Percentiles rank a stretch among this genome's conserved stretches.
phyloP scores from a whole-genome alignment of 192 early-diverging fungal genomes.

The Geranomyces variabilis region DNA sequence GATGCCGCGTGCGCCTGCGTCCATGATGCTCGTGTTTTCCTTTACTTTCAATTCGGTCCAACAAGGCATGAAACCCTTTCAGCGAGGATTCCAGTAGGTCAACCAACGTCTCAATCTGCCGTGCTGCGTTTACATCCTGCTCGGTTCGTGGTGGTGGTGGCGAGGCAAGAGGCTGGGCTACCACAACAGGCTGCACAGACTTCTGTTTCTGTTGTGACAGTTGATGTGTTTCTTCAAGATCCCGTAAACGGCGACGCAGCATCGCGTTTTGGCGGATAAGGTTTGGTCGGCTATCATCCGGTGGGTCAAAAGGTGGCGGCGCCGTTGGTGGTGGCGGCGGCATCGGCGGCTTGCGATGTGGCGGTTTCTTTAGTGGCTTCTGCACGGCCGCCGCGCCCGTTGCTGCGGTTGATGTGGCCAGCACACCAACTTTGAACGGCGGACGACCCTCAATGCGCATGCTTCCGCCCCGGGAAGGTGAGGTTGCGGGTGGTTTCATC shows the following conservation, averaged over 20 bases:
- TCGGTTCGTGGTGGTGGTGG: no score
- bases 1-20: no score
- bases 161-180: no score
- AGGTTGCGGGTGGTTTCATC: neutral
- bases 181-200: neutral
- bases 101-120: constrained; percentile 18
- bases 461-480: no score
- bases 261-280: constrained; percentile 20
- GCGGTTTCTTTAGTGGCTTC: no score
- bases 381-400: no score
- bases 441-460: neutral
- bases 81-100: constrained; percentile 31
- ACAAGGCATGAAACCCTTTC: constrained; percentile 20
- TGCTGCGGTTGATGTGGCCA: no score
- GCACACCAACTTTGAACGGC: neutral
- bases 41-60: constrained; percentile 37
- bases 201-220: neutral
- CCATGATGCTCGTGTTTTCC: no score
- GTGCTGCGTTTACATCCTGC: neutral
- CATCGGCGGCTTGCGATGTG: neutral
- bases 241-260: constrained; percentile 14
- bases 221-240: constrained; percentile 2
- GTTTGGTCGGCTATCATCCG: neutral
- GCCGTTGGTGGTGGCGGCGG: neutral
- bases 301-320: neutral